Conservation (phyloP, 2,329 filamentous ascomycete genomes). For the Microthyrium microscopicum region DNA sequence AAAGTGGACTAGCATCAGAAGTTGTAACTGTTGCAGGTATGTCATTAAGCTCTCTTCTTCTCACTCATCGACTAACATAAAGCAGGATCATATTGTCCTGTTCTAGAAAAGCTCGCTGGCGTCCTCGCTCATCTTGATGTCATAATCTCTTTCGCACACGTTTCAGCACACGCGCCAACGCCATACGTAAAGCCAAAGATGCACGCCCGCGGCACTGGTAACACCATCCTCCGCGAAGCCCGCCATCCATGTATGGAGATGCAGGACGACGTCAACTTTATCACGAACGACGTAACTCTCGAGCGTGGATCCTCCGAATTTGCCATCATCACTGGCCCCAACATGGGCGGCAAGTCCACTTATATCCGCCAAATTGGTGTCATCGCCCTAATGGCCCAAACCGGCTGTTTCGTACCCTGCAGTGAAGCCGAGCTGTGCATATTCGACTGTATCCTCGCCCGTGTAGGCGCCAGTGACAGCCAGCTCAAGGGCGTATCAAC, state of each 20-base stretch:
- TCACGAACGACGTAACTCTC: conserved; percentile 88
- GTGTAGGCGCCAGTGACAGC: conserved; percentile 88
- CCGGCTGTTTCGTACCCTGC: conserved; percentile 92
- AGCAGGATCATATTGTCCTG: conserved; percentile 84
- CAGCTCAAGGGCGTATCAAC: conserved; percentile 96
- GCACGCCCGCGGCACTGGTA: conserved; percentile 71
- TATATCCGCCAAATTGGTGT: conserved; percentile 97
- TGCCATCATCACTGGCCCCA: conserved; percentile 90
- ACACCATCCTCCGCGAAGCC: conserved; percentile 80
- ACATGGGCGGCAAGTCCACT: conserved; percentile 98
- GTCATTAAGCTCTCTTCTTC: conserved; percentile 9
- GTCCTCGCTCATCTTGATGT: conserved; percentile 90
- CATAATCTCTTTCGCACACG: conserved; percentile 83
- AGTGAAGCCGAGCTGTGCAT: conserved; percentile 80
- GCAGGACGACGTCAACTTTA: conserved; percentile 97
- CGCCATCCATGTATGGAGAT: conserved; percentile 97
- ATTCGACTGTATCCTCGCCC: conserved; percentile 91
- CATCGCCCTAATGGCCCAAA: conserved; percentile 91
- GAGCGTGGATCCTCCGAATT: conserved; percentile 68
- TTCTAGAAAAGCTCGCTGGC: conserved; percentile 74
- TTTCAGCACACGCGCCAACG: conserved; percentile 79
- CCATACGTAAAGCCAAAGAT: conserved; percentile 85
- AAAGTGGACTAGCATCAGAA: conserved; percentile 77
- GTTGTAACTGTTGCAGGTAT: conserved; percentile 79
- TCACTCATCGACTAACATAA: conserved; percentile 3